A percentile compares a stretch with the other conserved stretches of the same genome.
Conservation (phyloP, 2,329 filamentous ascomycete genomes). For the Dendrostoma leiphaemia region DNA sequence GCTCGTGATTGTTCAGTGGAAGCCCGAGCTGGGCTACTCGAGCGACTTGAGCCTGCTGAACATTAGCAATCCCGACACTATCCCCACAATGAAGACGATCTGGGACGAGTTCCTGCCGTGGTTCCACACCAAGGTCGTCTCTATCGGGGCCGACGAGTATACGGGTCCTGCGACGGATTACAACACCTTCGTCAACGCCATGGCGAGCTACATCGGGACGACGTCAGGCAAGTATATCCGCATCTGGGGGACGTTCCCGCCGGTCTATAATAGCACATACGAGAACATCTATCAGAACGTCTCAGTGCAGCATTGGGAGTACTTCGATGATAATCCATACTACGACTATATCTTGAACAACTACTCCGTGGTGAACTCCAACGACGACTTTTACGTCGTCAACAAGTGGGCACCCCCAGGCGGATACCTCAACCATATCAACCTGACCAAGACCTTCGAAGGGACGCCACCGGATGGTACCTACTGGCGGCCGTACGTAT, state of each 20-base stretch:
- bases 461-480: constrained; percentile 37
- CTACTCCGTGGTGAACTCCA: constrained; percentile 52
- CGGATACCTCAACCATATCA: constrained; percentile 35
- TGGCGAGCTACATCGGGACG: constrained; percentile 43
- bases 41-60: constrained; percentile 51
- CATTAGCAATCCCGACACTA: constrained; percentile 51
- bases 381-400: constrained; percentile 51
- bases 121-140: constrained; percentile 54
- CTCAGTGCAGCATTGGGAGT: constrained; percentile 56
- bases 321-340: constrained; percentile 50
- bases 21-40: constrained; percentile 49
- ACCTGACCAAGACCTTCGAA: constrained; percentile 44
- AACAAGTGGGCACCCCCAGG: constrained; percentile 47
- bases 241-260: constrained; percentile 57
- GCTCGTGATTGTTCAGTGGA: constrained; percentile 57
- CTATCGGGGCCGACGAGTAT: constrained; percentile 58
- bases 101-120: constrained; percentile 53
- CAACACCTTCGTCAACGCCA: constrained; percentile 50
- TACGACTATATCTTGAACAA: constrained; percentile 40
- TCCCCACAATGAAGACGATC: constrained; percentile 50
- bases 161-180: constrained; percentile 44
- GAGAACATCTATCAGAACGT: constrained; percentile 41
- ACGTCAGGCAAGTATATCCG: constrained; percentile 42
- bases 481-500: constrained; percentile 47
- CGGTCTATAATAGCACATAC: constrained; percentile 26